A percentile compares a stretch with the other conserved stretches of the same genome.
Conservation (phyloP, 176 grass and related monocot species). For the Phoenix roebelenii region DNA sequence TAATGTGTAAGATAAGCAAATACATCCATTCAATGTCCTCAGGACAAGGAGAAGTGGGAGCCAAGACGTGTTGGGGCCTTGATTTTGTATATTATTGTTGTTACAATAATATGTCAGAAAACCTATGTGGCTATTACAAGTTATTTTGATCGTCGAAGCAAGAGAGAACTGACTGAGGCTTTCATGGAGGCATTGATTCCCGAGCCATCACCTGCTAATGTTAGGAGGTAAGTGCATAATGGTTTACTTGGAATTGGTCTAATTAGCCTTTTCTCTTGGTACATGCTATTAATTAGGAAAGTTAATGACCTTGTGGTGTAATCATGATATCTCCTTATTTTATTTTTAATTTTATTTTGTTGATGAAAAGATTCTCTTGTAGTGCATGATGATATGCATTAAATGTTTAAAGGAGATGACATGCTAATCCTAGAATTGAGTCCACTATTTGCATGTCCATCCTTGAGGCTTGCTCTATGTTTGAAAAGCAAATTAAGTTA, state of each 20-base stretch:
- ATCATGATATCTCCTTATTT: neutral
- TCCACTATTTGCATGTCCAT: no score
- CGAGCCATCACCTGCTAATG: conserved; percentile 28
- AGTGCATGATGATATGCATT: no score
- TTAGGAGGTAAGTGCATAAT: conserved; percentile 20
- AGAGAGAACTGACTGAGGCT: conserved; percentile 28
- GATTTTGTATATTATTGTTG: conserved; percentile 14
- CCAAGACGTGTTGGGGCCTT: conserved; percentile 24
- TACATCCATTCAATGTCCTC: neutral
- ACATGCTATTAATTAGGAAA: neutral
- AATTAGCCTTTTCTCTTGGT: neutral
- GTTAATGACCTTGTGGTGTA: no score
- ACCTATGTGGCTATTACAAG: conserved; percentile 6
- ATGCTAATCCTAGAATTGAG: no score
- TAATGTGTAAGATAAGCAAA: no score
- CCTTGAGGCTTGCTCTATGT: no score
- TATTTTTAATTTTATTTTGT: neutral
- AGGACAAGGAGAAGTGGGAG: conserved; percentile 25
- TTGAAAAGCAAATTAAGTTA: no score
- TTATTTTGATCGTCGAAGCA: conserved; percentile 3
- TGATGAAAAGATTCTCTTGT: neutral
- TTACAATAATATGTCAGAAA: conserved; percentile 14
- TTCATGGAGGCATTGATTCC: conserved; percentile 38
- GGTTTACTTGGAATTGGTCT: neutral
- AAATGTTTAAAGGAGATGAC: no score